Evolutionary conservation across 225 moss, liverwort and hornwort genomes (phyloP).

Genomic region (Pseudisothecium myosuroides): DNA sequence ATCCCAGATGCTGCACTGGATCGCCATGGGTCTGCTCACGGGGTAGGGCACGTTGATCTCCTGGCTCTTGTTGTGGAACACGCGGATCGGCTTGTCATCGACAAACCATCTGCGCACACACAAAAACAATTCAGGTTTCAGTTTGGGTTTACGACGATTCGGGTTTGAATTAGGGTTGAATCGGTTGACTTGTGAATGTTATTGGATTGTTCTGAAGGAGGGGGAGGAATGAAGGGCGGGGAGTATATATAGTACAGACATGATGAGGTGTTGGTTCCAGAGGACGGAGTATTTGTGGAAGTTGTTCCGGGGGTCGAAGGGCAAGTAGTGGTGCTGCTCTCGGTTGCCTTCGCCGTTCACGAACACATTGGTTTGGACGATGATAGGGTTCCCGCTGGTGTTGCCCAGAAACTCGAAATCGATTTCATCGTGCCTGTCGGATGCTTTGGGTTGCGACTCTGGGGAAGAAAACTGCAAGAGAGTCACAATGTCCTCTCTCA

Average conservation of each 20-base stretch:
- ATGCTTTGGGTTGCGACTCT: background rate
- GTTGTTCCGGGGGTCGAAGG: conserved; percentile 22
- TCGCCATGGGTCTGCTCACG: conserved; percentile 17
- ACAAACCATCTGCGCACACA: conserved; percentile 24
- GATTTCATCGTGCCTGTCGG: conserved; percentile 39
- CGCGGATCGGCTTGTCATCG: conserved; percentile 26
- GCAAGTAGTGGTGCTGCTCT: conserved; percentile 22
- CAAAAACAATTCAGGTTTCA: background rate
- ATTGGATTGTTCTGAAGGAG: background rate
- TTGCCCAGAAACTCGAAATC: conserved; percentile 54
- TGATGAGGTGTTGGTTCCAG: conserved; percentile 36
- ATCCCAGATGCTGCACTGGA: conserved; percentile 42
- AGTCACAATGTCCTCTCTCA: background rate
- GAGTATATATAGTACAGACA: background rate
- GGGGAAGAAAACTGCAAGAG: conserved; percentile 29
- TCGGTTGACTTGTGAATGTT: background rate
- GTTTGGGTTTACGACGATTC: too few relatives aligned
- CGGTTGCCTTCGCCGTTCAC: conserved; percentile 9
- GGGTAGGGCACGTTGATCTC: conserved; percentile 11
- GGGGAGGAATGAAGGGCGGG: background rate
- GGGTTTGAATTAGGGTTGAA: background rate
- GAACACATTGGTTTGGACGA: conserved; percentile 24
- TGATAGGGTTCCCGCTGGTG: conserved; percentile 21
- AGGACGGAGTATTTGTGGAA: conserved; percentile 49
- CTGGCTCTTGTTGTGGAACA: conserved; percentile 23